Base-by-base conservation (phyloP, 1,284 basidiomycete species). In the Ceratobasidium sp. region DNA sequence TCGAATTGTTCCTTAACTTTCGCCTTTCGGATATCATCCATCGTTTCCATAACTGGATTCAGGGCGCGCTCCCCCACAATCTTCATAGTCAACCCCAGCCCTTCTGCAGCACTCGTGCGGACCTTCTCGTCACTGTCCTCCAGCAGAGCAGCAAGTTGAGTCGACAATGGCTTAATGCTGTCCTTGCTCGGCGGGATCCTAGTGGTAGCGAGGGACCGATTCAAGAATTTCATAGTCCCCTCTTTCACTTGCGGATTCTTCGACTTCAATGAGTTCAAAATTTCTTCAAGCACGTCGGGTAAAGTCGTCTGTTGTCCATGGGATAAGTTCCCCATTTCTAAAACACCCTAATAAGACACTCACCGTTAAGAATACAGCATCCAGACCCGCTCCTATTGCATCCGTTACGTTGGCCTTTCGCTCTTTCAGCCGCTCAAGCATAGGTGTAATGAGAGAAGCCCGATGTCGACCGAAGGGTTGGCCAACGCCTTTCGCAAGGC, bases 221-320 rank as follows among this genome's bases (percentile, higher is more conserved):
- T 89, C 24, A 99, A 85, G 81, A 98, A 99, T 80, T 94, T 95
- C 78, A 98, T 85, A 0, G 96, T 92, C 17, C 96, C 94, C 82
- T 98, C 95, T 81, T 98, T 98, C 56, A 99, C 95, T 82, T 98
- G 95, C 0, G 98, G 98, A 81, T 99, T 99, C 86, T 99, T 99
- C 77, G 93, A 93, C 79, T 91, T 91, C 29, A 96, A 84, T 0
- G 92, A 90, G 2, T 90, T 87, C 33, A 94, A 86, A 57, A 97
- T 86, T 80, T 99, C 95, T 29, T 96, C 92, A 71, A 96, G 87
- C 60, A 98, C 89, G 72, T 98, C 97, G 22, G 89, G 83, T 6
- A 99, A 84, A 0, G 91, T 88, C 0, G 91, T 92, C 96, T 97
- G 0, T 67, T 64, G n/a, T 19, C 27, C 27, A 73, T 64, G 74